These are phyloP conservation scores for Gymnopus androsaceus DNA, from an alignment of 1,284 basidiomycete genomes.

Conservation along the genomic window DNA sequence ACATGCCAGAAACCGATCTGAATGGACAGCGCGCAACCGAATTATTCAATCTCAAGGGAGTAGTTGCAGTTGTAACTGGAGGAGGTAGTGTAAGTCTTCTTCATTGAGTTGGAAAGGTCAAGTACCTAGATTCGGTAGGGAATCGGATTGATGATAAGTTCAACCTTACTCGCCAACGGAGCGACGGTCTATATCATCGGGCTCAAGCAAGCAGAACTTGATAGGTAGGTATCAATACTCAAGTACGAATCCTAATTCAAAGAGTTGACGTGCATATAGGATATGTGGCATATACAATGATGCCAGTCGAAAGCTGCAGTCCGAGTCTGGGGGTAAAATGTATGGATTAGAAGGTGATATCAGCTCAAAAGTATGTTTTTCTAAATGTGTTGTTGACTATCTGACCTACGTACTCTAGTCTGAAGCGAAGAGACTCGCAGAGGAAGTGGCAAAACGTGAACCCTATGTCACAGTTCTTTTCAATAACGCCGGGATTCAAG, in stretches of 20 bases:
- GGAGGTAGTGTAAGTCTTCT: slow-evolving; percentile 43
- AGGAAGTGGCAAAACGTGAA: slow-evolving; percentile 41
- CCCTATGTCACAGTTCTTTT: slow-evolving; percentile 45
- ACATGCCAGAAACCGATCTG: slow-evolving; percentile 9
- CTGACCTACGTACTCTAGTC: slow-evolving; percentile 29
- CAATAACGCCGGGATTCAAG: slow-evolving; percentile 36
- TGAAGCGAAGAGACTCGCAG: slow-evolving; percentile 47
- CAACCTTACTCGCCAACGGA: slow-evolving; percentile 50
- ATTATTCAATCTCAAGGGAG: slow-evolving; percentile 45
- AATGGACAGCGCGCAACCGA: slow-evolving; percentile 33
- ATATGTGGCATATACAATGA: slow-evolving; percentile 41
- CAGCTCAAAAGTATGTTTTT: slow-evolving; percentile 40
- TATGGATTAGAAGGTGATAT: slow-evolving; percentile 47
- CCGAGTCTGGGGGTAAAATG: slow-evolving; percentile 37
- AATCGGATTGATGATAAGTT: slow-evolving; percentile 50
- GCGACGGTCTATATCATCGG: slow-evolving; percentile 53
- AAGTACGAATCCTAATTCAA: neutral
- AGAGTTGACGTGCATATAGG: slow-evolving; percentile 21
- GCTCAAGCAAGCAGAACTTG: slow-evolving; percentile 44
- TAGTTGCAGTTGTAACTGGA: slow-evolving; percentile 51
- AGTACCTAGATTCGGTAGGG: slow-evolving; percentile 33
- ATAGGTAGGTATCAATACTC: slow-evolving; percentile 27
- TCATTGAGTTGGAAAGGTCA: neutral
- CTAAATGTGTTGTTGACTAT: too few species aligned
- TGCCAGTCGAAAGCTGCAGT: slow-evolving; percentile 32